Conservation (phyloP, 1,139 yeast species). For the Candida dubliniensis region DNA sequence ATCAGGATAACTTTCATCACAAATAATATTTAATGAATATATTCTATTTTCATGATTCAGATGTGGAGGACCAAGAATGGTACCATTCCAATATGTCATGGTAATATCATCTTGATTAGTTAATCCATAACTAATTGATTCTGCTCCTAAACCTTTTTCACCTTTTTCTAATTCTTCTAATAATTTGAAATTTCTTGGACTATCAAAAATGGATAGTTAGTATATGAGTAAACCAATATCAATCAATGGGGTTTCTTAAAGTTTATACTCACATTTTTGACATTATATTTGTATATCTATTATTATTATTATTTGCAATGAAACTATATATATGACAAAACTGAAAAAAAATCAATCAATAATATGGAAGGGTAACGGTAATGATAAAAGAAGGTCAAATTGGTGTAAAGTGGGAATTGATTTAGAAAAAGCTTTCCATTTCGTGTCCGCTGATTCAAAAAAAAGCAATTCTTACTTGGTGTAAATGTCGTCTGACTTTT, state of each 20-base stretch:
- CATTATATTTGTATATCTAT: conserved; percentile 21
- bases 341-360: too few species aligned
- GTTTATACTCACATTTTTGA: conserved; percentile 41
- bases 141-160: conserved; percentile 96
- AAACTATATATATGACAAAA: too few species aligned
- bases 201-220: conserved; percentile 19
- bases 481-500: too few species aligned
- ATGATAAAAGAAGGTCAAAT: too few species aligned
- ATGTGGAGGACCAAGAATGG: conserved; percentile 96
- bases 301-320: background rate
- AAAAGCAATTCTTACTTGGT: background rate
- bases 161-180: conserved; percentile 97
- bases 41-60: conserved; percentile 92
- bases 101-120: conserved; percentile 86
- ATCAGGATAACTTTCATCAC: conserved; percentile 87
- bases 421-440: background rate
- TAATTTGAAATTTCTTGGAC: conserved; percentile 91
- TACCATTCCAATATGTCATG: conserved; percentile 95
- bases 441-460: too few species aligned
- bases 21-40: conserved; percentile 75
- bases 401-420: too few species aligned
- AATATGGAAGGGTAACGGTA: too few species aligned
- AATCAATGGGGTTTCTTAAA: background rate
- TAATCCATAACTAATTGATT: conserved; percentile 91
- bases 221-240: background rate